These are phyloP conservation scores for Melocanna baccifera DNA, from an alignment of 176 grass and related monocot genomes.

Conservation along the genomic window DNA sequence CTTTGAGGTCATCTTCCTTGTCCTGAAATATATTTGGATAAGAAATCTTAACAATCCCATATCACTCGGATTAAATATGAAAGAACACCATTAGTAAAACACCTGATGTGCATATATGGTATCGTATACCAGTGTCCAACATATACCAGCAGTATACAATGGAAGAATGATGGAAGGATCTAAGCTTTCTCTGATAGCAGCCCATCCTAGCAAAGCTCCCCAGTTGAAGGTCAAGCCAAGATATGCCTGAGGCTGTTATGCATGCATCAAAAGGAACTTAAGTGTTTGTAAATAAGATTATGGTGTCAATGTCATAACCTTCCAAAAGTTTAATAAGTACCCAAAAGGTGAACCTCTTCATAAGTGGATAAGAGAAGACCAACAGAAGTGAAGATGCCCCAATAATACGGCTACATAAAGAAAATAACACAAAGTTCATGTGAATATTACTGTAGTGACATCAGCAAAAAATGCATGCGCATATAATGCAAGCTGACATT, in stretches of 20 bases:
- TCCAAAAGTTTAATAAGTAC: constrained; percentile 19
- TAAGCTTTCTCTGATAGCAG: constrained; percentile 73
- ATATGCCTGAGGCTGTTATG: constrained; percentile 77
- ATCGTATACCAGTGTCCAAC: constrained; percentile 93
- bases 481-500: constrained; percentile 4
- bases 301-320: neutral
- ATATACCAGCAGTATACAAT: constrained; percentile 74
- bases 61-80: constrained; percentile 7
- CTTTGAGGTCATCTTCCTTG: constrained; percentile 85
- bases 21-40: constrained; percentile 45
- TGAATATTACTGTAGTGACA: neutral
- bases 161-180: constrained; percentile 67
- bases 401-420: constrained; percentile 58
- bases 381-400: constrained; percentile 77
- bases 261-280: constrained; percentile 1
- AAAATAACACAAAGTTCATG: constrained; percentile 5
- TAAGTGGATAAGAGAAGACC: constrained; percentile 88
- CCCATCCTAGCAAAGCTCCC: constrained; percentile 89
- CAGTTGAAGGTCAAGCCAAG: constrained; percentile 93
- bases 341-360: constrained; percentile 95
- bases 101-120: constrained; percentile 99
- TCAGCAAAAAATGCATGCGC: neutral
- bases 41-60: neutral
- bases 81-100: neutral
- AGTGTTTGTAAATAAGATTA: neutral